Evolutionary conservation across 805 yeast genomes (phyloP).

Genomic region (Metschnikowia picachoensis): DNA sequence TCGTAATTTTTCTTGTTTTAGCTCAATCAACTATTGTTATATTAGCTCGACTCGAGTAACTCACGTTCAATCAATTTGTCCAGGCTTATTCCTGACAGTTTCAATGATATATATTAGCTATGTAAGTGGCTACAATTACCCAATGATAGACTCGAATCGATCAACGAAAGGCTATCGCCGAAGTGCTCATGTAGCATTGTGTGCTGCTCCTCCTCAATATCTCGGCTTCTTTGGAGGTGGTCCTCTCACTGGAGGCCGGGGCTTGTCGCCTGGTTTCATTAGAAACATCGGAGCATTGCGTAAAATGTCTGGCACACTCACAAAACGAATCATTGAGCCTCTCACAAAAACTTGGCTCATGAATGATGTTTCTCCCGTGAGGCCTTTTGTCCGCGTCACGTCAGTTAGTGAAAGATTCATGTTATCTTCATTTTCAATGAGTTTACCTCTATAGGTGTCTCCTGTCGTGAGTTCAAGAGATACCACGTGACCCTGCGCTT

Average conservation of each 20-base stretch:
- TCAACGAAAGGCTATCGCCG: not conserved
- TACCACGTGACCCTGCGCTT: conserved; percentile 83
- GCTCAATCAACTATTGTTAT: no score
- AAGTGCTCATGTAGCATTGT: not conserved
- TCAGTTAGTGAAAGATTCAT: conserved; percentile 89
- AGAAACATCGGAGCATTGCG: conserved; percentile 86
- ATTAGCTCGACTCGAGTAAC: no score
- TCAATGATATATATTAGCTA: conserved; percentile 2
- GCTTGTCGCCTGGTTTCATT: conserved; percentile 52
- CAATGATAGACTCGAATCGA: conserved; percentile 4
- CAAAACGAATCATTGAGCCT: conserved; percentile 83
- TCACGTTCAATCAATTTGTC: no score
- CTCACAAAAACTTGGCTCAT: conserved; percentile 85
- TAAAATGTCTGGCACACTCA: conserved; percentile 84
- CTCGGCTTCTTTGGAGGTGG: conserved; percentile 26
- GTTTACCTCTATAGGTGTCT: conserved; percentile 81
- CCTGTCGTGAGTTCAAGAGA: conserved; percentile 83
- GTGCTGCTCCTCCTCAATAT: not conserved
- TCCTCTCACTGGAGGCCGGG: conserved; percentile 69
- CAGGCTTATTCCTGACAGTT: not conserved
- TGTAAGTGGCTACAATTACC: not conserved
- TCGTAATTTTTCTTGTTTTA: no score
- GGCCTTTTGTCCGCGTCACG: conserved; percentile 64
- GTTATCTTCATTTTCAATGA: conserved; percentile 84
- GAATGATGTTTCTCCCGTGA: conserved; percentile 68